Percentiles rank a stretch among this genome's conserved stretches.
Conservation (phyloP, 345 rosid genomes). For the Rhodamnia rubescens region DNA sequence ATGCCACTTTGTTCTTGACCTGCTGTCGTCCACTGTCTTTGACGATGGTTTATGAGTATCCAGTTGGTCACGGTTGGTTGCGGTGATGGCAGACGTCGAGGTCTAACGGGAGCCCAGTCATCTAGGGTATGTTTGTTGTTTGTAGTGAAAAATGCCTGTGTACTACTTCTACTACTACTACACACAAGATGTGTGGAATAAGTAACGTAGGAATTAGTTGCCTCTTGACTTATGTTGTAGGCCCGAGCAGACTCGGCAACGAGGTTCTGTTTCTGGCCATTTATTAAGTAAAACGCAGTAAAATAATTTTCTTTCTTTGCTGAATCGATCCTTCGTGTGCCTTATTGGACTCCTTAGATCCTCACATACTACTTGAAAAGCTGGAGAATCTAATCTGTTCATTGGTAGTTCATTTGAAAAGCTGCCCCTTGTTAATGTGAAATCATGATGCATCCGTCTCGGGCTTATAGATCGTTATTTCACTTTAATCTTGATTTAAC, state of each 20-base stretch:
- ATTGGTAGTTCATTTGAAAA: background rate
- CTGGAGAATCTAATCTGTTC: background rate
- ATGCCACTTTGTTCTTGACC: constrained; percentile 60
- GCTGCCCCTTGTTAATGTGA: background rate
- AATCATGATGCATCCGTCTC: background rate
- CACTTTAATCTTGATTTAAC: background rate
- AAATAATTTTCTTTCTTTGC: background rate
- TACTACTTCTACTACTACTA: background rate
- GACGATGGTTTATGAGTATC: constrained; percentile 44
- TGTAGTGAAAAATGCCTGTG: constrained; percentile 13
- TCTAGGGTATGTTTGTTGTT: constrained; percentile 3
- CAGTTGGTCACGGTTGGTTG: background rate
- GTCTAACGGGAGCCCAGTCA: background rate
- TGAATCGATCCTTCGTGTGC: background rate
- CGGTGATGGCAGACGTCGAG: background rate
- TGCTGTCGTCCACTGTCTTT: constrained; percentile 56
- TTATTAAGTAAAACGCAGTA: constrained; percentile 1
- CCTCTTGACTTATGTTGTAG: constrained; percentile 7
- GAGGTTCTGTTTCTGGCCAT: constrained; percentile 13
- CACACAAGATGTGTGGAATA: constrained; percentile 20
- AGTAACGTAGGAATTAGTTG: constrained; percentile 19
- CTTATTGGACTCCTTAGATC: background rate
- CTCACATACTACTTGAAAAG: background rate
- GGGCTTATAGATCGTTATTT: background rate
- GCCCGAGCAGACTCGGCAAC: constrained; percentile 5